These are phyloP conservation scores for Diaporthe citriasiana DNA, from an alignment of 2,329 filamentous ascomycete genomes.

Conservation along the genomic window DNA sequence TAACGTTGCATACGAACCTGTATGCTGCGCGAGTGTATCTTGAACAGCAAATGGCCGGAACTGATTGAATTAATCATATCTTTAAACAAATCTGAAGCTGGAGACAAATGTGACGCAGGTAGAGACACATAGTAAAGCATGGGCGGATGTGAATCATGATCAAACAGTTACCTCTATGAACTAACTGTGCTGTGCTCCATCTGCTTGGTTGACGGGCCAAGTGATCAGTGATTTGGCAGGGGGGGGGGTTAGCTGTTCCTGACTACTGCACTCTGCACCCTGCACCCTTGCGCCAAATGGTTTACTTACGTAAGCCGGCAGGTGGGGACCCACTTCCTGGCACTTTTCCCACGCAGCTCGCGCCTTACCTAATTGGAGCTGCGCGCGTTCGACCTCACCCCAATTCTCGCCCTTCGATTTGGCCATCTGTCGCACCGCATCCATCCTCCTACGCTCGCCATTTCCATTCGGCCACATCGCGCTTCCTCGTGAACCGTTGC, in stretches of 20 bases:
- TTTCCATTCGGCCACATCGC: conserved; percentile 23
- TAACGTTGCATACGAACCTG: background rate
- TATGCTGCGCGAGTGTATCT: background rate
- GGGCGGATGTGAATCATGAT: background rate
- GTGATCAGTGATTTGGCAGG: conserved; percentile 13
- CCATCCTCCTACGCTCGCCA: conserved; percentile 27
- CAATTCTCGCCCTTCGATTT: conserved; percentile 39
- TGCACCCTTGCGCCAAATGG: background rate
- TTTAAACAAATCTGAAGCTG: background rate
- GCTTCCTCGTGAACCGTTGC: conserved; percentile 5
- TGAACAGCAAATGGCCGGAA: background rate
- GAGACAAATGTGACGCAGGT: background rate
- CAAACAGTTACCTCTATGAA: background rate
- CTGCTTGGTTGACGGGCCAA: background rate
- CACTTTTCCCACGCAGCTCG: conserved; percentile 1
- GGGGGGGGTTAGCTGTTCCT: conserved; percentile 7
- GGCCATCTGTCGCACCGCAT: conserved; percentile 40
- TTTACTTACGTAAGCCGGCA: conserved; percentile 19
- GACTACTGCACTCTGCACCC: conserved; percentile 21
- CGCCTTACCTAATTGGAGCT: conserved; percentile 38
- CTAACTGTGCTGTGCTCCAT: background rate
- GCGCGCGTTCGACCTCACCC: conserved; percentile 41
- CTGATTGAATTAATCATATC: background rate
- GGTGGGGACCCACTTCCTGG: conserved; percentile 18
- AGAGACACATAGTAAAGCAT: background rate